Evolutionary conservation across 306 rosid genomes (phyloP), one percentile per base, ranked within the genome.

Genomic region (Prinsepia uniflora): DNA sequence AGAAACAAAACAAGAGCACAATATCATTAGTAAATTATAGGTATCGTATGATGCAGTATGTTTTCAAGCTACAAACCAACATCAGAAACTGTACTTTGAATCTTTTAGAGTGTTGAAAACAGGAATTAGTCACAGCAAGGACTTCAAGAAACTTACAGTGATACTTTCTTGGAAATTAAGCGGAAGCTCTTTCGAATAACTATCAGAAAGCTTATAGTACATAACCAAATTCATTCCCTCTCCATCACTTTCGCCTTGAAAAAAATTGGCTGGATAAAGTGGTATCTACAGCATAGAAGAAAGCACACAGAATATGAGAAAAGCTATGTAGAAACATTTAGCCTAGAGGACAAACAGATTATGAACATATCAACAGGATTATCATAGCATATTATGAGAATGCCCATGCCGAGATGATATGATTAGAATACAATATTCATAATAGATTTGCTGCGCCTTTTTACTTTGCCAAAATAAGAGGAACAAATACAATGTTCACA

Each of bases 241-340:
- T 73, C 99, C 99, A 47, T 94, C 99, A 77, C 81, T 85, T 81
- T 94, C 92, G 19, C 96, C 89, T 81, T 89, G 97, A 71, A 94
- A 94, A 79, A 94, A 73, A 7, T 90, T 19, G 67, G 87, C 87
- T 64, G 99, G 84, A 76, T 94, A 94, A 56, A 91, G 78, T 22
- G 99, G 99, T 72, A 94, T 86, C 99, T 94, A 90, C 87, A 89
- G 59, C 42, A 22, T 59, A 72, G 63, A 41, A 63, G 75, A 47
- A 63, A 46, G 18, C 65, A 65, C 72, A 75, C 7, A 72, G 72
- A 55, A 30, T 52, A 10, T 24, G 49, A 14, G n/a, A 22, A 63
- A 61, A 49, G 40, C 12, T 43, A 20, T 45, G 5, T 13, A 57
- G 62, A 44, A 47, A 9, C 6, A 1, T 17, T 61, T 61, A 39